Percentiles rank a stretch among this genome's conserved stretches.
Conservation (phyloP, 2,329 filamentous ascomycete species). For the Fusarium piperis region DNA sequence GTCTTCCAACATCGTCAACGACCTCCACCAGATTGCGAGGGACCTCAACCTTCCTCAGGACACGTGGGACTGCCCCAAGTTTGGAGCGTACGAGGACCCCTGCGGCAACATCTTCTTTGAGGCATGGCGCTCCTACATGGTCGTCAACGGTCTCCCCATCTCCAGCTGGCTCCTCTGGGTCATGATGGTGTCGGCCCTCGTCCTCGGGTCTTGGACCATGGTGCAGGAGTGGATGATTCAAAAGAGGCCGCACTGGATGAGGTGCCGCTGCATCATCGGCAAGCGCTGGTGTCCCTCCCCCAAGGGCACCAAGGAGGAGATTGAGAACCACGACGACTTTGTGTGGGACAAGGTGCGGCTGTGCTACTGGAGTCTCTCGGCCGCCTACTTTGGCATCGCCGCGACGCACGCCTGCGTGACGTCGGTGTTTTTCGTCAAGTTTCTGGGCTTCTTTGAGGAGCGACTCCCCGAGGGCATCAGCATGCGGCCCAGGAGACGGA, state of each 20-base stretch:
- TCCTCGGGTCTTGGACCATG: constrained; percentile 19
- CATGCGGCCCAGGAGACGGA: constrained; percentile 31
- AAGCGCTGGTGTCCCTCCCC: constrained; percentile 40
- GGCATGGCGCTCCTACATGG: constrained; percentile 36
- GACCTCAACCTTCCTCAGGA: constrained; percentile 35
- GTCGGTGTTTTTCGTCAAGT: constrained; percentile 30
- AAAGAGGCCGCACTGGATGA: constrained; percentile 42
- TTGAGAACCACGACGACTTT: constrained; percentile 39
- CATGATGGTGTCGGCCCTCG: constrained; percentile 22
- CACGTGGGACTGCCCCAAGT: constrained; percentile 31
- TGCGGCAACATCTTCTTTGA: constrained; percentile 43
- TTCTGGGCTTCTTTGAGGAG: constrained; percentile 30
- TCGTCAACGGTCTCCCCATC: constrained; percentile 22
- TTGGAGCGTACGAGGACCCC: constrained; percentile 23
- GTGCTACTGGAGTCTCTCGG: constrained; percentile 36
- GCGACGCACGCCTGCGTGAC: constrained; percentile 29
- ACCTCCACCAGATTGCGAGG: constrained; percentile 36
- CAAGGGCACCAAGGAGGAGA: constrained; percentile 39
- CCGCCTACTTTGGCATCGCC: constrained; percentile 29
- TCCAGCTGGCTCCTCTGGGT: constrained; percentile 29
- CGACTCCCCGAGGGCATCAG: constrained; percentile 38
- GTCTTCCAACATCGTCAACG: constrained; percentile 26
- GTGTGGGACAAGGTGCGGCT: constrained; percentile 41
- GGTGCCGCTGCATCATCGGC: constrained; percentile 38
- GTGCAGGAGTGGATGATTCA: constrained; percentile 39